These are phyloP conservation scores for Fusarium begoniae DNA, from an alignment of 2,329 filamentous ascomycete species.

Conservation along the genomic window DNA sequence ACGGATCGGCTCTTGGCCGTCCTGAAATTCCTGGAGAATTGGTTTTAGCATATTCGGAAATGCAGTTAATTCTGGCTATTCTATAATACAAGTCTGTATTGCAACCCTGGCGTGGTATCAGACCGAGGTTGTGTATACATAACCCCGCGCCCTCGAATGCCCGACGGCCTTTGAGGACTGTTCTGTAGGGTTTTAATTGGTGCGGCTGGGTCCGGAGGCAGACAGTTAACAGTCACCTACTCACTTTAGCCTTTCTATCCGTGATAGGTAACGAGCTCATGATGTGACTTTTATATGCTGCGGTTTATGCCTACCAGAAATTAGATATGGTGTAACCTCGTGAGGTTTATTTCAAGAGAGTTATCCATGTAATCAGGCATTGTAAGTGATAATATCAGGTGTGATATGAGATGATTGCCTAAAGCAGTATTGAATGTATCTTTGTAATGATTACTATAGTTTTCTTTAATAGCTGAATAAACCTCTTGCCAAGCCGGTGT, in stretches of 20 bases:
- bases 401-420: neutral
- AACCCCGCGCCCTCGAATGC: neutral
- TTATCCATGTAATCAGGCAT: neutral
- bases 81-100: neutral
- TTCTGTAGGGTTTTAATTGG: fast-evolving
- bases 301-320: neutral
- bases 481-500: neutral
- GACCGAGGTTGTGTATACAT: neutral
- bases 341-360: neutral
- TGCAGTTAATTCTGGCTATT: neutral
- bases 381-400: fast-evolving
- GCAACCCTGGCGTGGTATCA: neutral
- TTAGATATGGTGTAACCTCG: neutral
- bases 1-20: neutral
- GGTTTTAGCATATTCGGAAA: neutral
- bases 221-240: neutral
- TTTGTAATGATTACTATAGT: neutral
- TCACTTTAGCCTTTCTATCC: fast-evolving
- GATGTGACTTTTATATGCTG: neutral
- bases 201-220: neutral
- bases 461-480: neutral
- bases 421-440: neutral
- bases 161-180: neutral
- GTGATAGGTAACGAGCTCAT: neutral
- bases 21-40: fast-evolving